Conservation (phyloP, 495 filamentous ascomycete genomes). For the Elaphomyces granulatus region DNA sequence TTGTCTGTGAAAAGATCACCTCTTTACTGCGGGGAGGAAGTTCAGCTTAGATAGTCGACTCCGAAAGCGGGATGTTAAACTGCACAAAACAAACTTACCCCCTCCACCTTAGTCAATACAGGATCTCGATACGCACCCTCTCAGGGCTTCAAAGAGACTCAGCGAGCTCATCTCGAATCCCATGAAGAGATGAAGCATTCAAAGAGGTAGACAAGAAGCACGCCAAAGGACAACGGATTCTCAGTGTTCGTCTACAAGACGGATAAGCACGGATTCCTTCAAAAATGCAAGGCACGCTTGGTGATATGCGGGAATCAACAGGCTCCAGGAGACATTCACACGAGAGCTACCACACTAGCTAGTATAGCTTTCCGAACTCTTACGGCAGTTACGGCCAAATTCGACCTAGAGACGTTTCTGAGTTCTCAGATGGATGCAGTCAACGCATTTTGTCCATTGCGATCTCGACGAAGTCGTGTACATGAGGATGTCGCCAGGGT, state of each 20-base stretch:
- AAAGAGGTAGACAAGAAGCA: no score
- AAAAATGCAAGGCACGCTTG: slow-evolving; percentile 17
- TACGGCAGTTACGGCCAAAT: slow-evolving; percentile 9
- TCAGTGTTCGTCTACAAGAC: slow-evolving; percentile 11
- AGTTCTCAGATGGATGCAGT: slow-evolving; percentile 10
- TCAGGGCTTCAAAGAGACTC: no score
- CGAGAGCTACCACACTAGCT: slow-evolving; percentile 12
- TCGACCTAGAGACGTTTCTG: slow-evolving; percentile 8
- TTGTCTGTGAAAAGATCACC: no score
- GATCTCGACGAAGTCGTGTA: background rate
- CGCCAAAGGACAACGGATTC: slow-evolving; percentile 1
- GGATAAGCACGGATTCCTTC: slow-evolving; percentile 9
- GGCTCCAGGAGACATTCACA: slow-evolving; percentile 4
- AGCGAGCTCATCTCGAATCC: no score
- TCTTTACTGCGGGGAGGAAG: no score
- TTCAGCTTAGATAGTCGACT: no score
- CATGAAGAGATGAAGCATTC: no score
- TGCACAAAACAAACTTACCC: no score
- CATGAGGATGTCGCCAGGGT: background rate
- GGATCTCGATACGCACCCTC: no score
- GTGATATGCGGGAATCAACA: slow-evolving; percentile 17
- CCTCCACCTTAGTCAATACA: no score
- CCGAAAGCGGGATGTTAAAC: no score
- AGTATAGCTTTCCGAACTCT: slow-evolving; percentile 8
- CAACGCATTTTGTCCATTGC: slow-evolving; percentile 1